phyloP scores from a whole-genome alignment of 2,329 filamentous ascomycete genomes.

The Samsoniella hepiali region DNA sequence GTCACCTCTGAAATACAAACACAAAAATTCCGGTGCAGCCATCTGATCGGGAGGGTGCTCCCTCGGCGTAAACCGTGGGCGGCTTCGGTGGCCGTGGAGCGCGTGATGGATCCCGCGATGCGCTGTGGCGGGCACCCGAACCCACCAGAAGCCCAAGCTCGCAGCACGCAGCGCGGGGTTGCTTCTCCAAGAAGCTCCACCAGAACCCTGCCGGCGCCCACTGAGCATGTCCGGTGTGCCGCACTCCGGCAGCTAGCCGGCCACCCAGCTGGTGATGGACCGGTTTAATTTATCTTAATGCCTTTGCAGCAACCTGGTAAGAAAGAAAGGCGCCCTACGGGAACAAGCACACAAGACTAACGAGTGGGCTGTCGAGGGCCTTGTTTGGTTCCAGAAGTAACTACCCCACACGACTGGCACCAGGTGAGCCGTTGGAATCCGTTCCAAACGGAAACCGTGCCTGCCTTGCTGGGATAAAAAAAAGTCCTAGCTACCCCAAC shows the following conservation, averaged over 20 bases:
- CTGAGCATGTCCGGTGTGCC: neutral
- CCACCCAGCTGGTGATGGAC: neutral
- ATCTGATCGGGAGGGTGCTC: neutral
- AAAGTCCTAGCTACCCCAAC: neutral
- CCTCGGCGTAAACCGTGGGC: constrained; percentile 10
- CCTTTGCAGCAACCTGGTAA: too few relatives aligned
- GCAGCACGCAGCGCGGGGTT: constrained; percentile 1
- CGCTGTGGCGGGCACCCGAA: neutral
- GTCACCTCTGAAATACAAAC: neutral
- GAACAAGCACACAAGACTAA: neutral
- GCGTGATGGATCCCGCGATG: constrained; percentile 2
- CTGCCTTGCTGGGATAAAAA: neutral
- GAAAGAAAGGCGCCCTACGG: neutral
- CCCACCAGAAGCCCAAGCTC: neutral
- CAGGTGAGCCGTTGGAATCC: constrained; percentile 17
- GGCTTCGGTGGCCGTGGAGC: constrained; percentile 13
- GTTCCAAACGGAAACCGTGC: neutral
- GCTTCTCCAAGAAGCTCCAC: constrained; percentile 2
- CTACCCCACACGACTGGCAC: neutral
- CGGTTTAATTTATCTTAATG: neutral
- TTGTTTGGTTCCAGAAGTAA: neutral
- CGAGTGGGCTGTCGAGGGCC: neutral
- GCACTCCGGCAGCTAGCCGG: constrained; percentile 3
- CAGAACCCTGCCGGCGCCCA: neutral
- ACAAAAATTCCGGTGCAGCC: neutral